Evolutionary conservation across 306 rosid genomes (phyloP).

Genomic region (Senna siamea): DNA sequence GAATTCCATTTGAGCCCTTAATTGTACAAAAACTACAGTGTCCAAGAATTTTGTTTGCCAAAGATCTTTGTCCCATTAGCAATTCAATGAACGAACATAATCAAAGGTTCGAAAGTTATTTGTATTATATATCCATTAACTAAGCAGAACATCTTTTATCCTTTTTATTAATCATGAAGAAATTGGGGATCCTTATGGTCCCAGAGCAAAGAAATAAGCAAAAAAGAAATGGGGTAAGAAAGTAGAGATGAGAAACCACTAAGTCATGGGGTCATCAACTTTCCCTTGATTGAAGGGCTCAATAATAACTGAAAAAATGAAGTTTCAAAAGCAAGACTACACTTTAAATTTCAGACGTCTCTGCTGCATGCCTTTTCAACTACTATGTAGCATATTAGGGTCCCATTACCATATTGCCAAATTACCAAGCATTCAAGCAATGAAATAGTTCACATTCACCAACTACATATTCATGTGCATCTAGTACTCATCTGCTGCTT

Average conservation of each 20-base stretch:
- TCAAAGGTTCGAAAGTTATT: not conserved
- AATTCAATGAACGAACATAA: not conserved
- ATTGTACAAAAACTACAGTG: not conserved
- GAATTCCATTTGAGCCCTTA: no score
- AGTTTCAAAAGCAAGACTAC: slow-evolving; percentile 30
- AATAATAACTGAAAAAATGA: slow-evolving; percentile 37
- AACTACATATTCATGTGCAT: not conserved
- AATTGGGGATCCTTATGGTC: slow-evolving; percentile 26
- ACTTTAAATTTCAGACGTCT: slow-evolving; percentile 45
- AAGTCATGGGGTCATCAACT: slow-evolving; percentile 47
- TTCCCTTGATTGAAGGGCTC: slow-evolving; percentile 47
- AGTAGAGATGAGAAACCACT: slow-evolving; percentile 48
- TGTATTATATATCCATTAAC: not conserved
- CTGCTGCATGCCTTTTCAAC: slow-evolving; percentile 22
- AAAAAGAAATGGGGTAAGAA: slow-evolving; percentile 25
- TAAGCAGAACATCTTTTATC: not conserved
- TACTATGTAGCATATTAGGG: slow-evolving; percentile 22
- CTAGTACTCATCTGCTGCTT: no score
- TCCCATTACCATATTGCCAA: slow-evolving; percentile 37
- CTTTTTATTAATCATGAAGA: slow-evolving; percentile 7
- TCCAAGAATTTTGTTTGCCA: not conserved
- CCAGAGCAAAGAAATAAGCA: slow-evolving; percentile 29
- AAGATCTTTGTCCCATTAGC: not conserved
- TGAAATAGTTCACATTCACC: slow-evolving; percentile 36
- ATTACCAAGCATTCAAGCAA: slow-evolving; percentile 36